Evolutionary conservation across 2,329 filamentous ascomycete genomes (phyloP).

Genomic region (Akanthomyces muscarius): DNA sequence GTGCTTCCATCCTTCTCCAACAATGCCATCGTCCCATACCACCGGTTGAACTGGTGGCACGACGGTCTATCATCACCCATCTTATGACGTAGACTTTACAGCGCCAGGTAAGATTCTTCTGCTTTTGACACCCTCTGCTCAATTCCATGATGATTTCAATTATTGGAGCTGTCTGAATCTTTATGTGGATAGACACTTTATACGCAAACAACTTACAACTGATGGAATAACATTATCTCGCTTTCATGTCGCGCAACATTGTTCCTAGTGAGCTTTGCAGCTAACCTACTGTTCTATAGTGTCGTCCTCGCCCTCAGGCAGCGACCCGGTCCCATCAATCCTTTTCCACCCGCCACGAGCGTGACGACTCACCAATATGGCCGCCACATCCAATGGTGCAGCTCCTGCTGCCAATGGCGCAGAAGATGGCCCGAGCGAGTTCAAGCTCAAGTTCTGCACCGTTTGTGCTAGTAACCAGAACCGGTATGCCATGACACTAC

Average conservation of each 20-base stretch:
- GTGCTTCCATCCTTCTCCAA: neutral
- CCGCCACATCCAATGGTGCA: slow-evolving; percentile 37
- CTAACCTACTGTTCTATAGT: slow-evolving; percentile 3
- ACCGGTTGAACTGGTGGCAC: slow-evolving; percentile 13
- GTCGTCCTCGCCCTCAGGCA: slow-evolving; percentile 13
- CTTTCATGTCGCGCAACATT: neutral
- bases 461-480: slow-evolving; percentile 99
- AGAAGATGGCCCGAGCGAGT: slow-evolving; percentile 54
- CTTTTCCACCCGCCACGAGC: slow-evolving; percentile 17
- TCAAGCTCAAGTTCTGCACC: slow-evolving; percentile 93
- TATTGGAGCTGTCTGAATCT: slow-evolving; percentile 78
- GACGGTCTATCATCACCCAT: neutral
- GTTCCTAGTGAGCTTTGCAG: slow-evolving; percentile 7
- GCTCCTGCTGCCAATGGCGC: slow-evolving; percentile 39
- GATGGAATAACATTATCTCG: slow-evolving; percentile 22
- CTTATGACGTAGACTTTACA: slow-evolving; percentile 6
- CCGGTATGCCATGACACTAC: slow-evolving; percentile 53
- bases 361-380: slow-evolving; percentile 30
- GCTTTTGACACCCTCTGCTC: neutral
- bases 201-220: slow-evolving; percentile 51
- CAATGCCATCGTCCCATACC: slow-evolving; percentile 15
- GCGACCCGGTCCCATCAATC: slow-evolving; percentile 4
- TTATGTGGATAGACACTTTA: slow-evolving; percentile 58
- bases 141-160: slow-evolving; percentile 43
- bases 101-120: slow-evolving; percentile 22